phyloP scores from a whole-genome alignment of 2,329 filamentous ascomycete species.

The Ophiostoma sp. region DNA sequence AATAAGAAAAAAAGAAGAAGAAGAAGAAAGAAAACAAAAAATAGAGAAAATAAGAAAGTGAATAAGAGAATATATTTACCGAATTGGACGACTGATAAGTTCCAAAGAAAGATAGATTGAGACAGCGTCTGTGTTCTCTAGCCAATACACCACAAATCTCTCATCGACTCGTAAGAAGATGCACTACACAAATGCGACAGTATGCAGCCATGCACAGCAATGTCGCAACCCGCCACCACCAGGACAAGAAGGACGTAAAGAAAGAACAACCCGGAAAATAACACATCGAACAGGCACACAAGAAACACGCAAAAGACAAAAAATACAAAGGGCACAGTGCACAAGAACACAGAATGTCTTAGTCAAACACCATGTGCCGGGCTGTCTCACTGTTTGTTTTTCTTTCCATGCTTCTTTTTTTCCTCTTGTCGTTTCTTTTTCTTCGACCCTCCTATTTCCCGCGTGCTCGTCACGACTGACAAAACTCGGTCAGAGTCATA shows the following conservation, averaged over 20 bases:
- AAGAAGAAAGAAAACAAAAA: background rate
- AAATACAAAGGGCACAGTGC: background rate
- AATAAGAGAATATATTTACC: too few species aligned
- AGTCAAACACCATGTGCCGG: slow-evolving; percentile 5
- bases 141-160: background rate
- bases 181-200: background rate
- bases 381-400: background rate
- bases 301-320: background rate
- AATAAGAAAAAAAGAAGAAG: background rate
- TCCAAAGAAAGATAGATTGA: background rate
- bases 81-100: too few species aligned
- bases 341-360: slow-evolving; percentile 9
- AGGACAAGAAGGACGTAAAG: background rate
- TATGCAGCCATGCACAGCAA: background rate
- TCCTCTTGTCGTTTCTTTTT: background rate
- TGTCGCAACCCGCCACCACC: background rate
- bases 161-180: background rate
- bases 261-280: background rate
- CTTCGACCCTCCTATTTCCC: background rate
- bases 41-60: too few species aligned
- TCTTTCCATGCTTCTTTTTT: background rate
- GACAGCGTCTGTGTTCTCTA: background rate
- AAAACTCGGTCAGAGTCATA: background rate
- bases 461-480: background rate
- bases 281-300: background rate